Conservation (phyloP, 2,329 filamentous ascomycete species). For the Diaporthe nobilis region DNA sequence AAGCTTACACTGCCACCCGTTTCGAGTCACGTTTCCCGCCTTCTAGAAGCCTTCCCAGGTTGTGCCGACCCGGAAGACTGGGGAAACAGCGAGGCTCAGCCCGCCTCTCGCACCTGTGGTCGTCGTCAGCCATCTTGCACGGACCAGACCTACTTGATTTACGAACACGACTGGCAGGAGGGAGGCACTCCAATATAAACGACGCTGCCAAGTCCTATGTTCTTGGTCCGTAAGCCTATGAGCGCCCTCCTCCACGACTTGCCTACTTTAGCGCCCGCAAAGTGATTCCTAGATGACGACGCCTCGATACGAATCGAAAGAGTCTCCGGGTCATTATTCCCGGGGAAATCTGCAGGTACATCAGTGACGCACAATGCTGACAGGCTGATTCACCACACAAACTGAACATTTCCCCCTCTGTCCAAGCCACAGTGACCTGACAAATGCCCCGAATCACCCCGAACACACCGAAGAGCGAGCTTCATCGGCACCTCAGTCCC, state of each 20-base stretch:
- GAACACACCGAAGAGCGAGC: slow-evolving; percentile 16
- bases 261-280: slow-evolving; percentile 29
- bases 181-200: slow-evolving; percentile 4
- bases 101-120: background rate
- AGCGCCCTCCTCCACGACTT: background rate
- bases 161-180: background rate
- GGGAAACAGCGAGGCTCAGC: slow-evolving; percentile 27
- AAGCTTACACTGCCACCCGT: slow-evolving; percentile 28
- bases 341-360: background rate
- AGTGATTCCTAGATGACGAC: slow-evolving; percentile 27
- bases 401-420: background rate
- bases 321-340: background rate
- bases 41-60: slow-evolving; percentile 7
- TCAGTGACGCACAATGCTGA: background rate
- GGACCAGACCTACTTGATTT: background rate
- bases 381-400: background rate
- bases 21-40: slow-evolving; percentile 22
- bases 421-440: slow-evolving; percentile 31
- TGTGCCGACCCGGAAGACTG: slow-evolving; percentile 20
- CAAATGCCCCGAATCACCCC: slow-evolving; percentile 16
- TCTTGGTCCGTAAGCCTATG: slow-evolving; percentile 16
- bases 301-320: slow-evolving; percentile 18
- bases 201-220: slow-evolving; percentile 15
- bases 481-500: slow-evolving; percentile 19
- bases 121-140: slow-evolving; percentile 32